phyloP scores from a whole-genome alignment of 148 eudicot species.

The Rhododendron griersonianum region DNA sequence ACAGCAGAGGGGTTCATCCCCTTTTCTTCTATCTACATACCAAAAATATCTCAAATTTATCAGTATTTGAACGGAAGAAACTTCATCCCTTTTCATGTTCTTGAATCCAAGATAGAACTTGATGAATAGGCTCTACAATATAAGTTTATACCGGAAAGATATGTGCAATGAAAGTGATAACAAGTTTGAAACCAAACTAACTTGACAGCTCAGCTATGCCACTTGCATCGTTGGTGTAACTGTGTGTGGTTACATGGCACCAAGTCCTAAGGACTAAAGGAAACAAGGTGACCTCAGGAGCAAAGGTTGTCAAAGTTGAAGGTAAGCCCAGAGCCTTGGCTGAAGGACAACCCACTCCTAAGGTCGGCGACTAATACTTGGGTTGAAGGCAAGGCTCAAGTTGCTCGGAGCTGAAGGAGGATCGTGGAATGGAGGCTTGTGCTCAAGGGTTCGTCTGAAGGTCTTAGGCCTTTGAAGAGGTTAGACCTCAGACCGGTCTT shows the following conservation, averaged over 20 bases:
- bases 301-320: neutral
- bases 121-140: neutral
- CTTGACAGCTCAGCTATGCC: neutral
- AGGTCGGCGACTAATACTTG: no score
- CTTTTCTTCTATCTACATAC: neutral
- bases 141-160: neutral
- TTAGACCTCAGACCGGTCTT: neutral
- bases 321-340: neutral
- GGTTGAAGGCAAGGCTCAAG: no score
- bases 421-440: neutral
- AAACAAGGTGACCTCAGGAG: neutral
- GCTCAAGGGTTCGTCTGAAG: neutral
- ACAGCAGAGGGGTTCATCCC: neutral
- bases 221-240: neutral
- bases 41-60: neutral
- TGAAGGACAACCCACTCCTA: no score
- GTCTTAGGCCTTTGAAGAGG: neutral
- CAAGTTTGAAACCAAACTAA: neutral
- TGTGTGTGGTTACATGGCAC: neutral
- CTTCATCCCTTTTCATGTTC: neutral
- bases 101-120: neutral
- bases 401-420: no score
- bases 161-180: neutral
- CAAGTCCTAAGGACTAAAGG: neutral
- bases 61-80: neutral